Conservation (phyloP, 371 early-diverging fungal species). For the Sporodiniella umbellata region DNA sequence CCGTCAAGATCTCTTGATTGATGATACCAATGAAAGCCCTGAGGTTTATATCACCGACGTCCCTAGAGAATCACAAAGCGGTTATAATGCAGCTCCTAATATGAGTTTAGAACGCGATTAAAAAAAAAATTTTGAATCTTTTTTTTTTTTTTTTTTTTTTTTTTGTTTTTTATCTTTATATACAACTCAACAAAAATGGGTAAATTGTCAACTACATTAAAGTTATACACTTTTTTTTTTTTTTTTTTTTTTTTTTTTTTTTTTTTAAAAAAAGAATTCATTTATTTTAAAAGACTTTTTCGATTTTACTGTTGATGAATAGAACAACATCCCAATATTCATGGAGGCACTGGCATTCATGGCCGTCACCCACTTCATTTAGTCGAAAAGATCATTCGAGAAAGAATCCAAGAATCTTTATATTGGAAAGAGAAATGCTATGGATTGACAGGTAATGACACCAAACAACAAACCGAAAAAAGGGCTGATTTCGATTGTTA, state of each 20-base stretch:
- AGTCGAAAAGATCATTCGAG: constrained; percentile 90
- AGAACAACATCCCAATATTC: constrained; percentile 12
- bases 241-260: constrained; percentile 4
- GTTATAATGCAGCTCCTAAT: constrained; percentile 3
- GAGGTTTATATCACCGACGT: constrained; percentile 43
- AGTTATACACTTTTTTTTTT: constrained; percentile 1
- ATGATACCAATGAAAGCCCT: constrained; percentile 30
- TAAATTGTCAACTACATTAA: constrained; percentile 1
- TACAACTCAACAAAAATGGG: background rate
- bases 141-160: background rate
- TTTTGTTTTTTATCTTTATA: too few relatives aligned
- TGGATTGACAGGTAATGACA: constrained; percentile 76
- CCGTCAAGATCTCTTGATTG: constrained; percentile 25
- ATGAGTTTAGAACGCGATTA: constrained; percentile 11
- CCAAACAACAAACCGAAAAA: too few relatives aligned
- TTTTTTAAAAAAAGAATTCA: background rate
- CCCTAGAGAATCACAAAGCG: constrained; percentile 13
- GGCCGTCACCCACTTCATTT: constrained; percentile 91
- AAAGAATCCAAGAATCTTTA: constrained; percentile 85
- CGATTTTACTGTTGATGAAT: background rate
- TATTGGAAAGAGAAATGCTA: constrained; percentile 98
- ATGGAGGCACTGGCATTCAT: constrained; percentile 70
- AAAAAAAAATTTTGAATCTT: background rate
- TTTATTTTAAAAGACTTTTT: background rate
- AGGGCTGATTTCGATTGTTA: background rate